phyloP scores from a whole-genome alignment of 208 protist species.

The Angomonas deanei region DNA sequence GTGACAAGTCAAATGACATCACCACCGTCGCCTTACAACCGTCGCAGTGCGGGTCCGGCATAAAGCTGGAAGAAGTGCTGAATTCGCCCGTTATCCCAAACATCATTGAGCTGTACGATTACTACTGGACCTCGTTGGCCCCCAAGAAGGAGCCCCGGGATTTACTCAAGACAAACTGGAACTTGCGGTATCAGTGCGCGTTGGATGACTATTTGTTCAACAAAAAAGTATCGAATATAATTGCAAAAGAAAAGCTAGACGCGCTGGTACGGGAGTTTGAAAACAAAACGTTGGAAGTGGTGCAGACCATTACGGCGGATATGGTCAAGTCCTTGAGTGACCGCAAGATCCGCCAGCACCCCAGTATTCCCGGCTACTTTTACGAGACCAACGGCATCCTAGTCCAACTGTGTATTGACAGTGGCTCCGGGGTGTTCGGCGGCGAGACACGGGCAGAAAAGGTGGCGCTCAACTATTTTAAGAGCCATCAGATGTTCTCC shows the following conservation, averaged over 20 bases:
- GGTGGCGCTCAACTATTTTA: constrained; percentile 21
- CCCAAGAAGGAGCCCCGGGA: neutral
- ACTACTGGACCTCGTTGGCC: constrained; percentile 30
- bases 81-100: constrained; percentile 7
- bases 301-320: constrained; percentile 33
- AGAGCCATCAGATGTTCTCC: constrained; percentile 30
- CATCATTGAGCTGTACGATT: constrained; percentile 20
- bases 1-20: neutral
- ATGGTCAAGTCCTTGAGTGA: constrained; percentile 20
- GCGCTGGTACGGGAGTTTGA: constrained; percentile 29
- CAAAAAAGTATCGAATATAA: neutral
- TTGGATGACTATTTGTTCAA: constrained; percentile 26
- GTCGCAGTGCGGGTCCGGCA: neutral
- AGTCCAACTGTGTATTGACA: constrained; percentile 47
- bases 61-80: neutral
- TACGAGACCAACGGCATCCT: constrained; percentile 45
- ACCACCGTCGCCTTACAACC: neutral
- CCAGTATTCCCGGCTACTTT: constrained; percentile 11
- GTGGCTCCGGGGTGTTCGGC: constrained; percentile 25
- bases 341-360: constrained; percentile 17
- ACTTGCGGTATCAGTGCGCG: constrained; percentile 33
- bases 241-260: constrained; percentile 10
- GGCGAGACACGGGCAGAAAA: constrained; percentile 25
- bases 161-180: constrained; percentile 24
- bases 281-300: constrained; percentile 18